phyloP scores from a whole-genome alignment of 1,139 yeast genomes.

The Lipomyces yarrowii region DNA sequence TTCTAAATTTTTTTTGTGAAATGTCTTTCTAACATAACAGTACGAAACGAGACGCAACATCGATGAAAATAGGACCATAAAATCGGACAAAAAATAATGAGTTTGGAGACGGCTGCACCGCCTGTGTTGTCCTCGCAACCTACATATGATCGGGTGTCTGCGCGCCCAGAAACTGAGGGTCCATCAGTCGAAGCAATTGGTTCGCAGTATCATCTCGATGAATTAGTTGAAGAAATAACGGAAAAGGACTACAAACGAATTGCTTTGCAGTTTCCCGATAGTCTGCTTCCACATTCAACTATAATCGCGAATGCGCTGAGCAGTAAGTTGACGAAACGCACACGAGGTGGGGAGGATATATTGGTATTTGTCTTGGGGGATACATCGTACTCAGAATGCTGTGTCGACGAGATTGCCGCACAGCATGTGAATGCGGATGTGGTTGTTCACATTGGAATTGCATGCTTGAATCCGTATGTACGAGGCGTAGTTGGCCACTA shows the following conservation, averaged over 20 bases:
- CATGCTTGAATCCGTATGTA: conserved; percentile 79
- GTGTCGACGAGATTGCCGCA: conserved; percentile 96
- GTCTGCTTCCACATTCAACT: conserved; percentile 74
- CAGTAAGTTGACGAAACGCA: conserved; percentile 34
- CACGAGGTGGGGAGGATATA: conserved; percentile 24
- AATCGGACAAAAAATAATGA: not conserved
- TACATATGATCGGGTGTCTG: conserved; percentile 19
- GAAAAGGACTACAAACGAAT: conserved; percentile 49
- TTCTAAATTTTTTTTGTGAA: not conserved
- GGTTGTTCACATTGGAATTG: conserved; percentile 92
- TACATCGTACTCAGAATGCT: conserved; percentile 92
- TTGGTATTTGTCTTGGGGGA: conserved; percentile 65
- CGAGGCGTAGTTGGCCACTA: not conserved
- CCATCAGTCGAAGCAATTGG: conserved; percentile 15
- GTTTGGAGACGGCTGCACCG: conserved; percentile 12
- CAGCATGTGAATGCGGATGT: conserved; percentile 86
- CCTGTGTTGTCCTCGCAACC: conserved; percentile 31
- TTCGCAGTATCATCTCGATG: conserved; percentile 18
- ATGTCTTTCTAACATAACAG: not conserved
- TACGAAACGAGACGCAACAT: not conserved
- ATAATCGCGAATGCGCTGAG: conserved; percentile 58
- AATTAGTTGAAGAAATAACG: conserved; percentile 12
- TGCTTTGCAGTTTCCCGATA: conserved; percentile 91
- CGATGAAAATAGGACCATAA: not conserved
- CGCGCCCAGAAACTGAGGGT: conserved; percentile 7